These are phyloP conservation scores for Fusarium tuaranense DNA, from an alignment of 2,329 filamentous ascomycete species.

Conservation along the genomic window DNA sequence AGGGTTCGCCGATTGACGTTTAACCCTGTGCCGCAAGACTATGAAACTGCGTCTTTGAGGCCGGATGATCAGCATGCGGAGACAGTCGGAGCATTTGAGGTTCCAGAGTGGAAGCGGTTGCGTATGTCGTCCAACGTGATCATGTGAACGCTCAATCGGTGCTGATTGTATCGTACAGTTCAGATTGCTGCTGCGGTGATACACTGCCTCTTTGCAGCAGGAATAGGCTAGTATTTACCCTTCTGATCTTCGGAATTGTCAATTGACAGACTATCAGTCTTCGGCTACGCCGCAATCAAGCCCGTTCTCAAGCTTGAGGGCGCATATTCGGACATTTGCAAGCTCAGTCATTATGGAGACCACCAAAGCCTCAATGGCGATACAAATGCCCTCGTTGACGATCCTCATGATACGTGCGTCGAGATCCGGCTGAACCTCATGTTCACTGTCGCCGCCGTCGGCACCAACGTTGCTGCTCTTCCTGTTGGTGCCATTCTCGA, in stretches of 20 bases:
- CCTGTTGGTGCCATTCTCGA: slow-evolving; percentile 89
- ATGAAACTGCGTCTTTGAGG: slow-evolving; percentile 57
- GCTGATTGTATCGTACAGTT: slow-evolving; percentile 34
- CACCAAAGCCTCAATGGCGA: slow-evolving; percentile 5
- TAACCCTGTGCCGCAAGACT: slow-evolving; percentile 66
- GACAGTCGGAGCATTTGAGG: slow-evolving; percentile 65
- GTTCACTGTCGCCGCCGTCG: slow-evolving; percentile 91
- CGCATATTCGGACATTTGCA: slow-evolving; percentile 75
- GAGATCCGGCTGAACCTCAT: slow-evolving; percentile 82
- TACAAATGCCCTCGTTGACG: slow-evolving; percentile 29
- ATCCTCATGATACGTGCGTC: slow-evolving; percentile 55
- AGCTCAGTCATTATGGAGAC: slow-evolving; percentile 28
- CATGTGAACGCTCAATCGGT: not conserved
- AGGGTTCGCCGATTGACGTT: slow-evolving; percentile 64
- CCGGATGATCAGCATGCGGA: slow-evolving; percentile 54
- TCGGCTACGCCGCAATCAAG: slow-evolving; percentile 88
- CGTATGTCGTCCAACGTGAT: slow-evolving; percentile 51
- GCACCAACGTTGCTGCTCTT: slow-evolving; percentile 87
- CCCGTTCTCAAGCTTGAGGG: slow-evolving; percentile 80
- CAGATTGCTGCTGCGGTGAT: slow-evolving; percentile 47
- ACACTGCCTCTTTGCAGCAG: slow-evolving; percentile 78
- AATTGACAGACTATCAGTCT: slow-evolving; percentile 59
- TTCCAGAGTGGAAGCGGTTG: slow-evolving; percentile 65
- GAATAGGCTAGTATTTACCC: slow-evolving; percentile 56
- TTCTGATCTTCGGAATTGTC: not conserved